Evolutionary conservation across 208 protist genomes (phyloP).

Genomic region (Novymonas esmeraldas): DNA sequence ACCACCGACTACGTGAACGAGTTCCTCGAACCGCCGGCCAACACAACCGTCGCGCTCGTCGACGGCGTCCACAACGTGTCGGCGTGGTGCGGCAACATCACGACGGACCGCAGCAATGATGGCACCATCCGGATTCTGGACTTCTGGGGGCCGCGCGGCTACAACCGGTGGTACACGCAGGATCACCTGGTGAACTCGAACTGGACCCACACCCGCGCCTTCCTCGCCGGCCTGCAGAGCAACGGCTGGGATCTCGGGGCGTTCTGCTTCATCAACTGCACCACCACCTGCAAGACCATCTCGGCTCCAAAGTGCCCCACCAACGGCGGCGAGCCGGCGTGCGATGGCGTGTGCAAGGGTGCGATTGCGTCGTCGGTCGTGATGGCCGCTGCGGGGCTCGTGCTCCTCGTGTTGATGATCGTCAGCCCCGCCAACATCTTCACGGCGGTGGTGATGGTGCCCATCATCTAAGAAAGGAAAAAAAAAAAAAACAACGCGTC

Average conservation of each 20-base stretch:
- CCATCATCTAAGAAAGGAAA: constrained; percentile 37
- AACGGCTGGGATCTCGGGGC: constrained; percentile 18
- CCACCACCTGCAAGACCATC: constrained; percentile 12
- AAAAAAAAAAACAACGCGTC: constrained; percentile 3
- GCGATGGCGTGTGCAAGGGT: constrained; percentile 72
- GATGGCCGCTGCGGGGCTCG: constrained; percentile 33
- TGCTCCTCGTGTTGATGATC: constrained; percentile 39
- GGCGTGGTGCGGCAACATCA: constrained; percentile 45
- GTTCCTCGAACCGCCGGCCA: constrained; percentile 37
- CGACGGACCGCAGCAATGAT: constrained; percentile 38
- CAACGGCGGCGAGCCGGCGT: constrained; percentile 6
- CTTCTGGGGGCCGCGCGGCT: constrained; percentile 36
- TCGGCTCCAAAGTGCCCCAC: constrained; percentile 10
- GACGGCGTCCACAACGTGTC: constrained; percentile 50
- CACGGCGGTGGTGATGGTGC: constrained; percentile 49
- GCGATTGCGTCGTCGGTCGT: constrained; percentile 60
- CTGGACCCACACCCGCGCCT: constrained; percentile 40
- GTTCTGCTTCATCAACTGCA: constrained; percentile 63
- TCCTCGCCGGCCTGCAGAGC: constrained; percentile 28
- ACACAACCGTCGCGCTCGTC: constrained; percentile 11
- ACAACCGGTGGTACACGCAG: constrained; percentile 17
- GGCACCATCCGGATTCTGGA: constrained; percentile 46
- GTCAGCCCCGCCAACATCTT: constrained; percentile 54
- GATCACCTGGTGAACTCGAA: constrained; percentile 28
- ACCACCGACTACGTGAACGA: constrained; percentile 53